Evolutionary conservation across 148 eudicot species (phyloP).

Genomic region (Camellia japonica): DNA sequence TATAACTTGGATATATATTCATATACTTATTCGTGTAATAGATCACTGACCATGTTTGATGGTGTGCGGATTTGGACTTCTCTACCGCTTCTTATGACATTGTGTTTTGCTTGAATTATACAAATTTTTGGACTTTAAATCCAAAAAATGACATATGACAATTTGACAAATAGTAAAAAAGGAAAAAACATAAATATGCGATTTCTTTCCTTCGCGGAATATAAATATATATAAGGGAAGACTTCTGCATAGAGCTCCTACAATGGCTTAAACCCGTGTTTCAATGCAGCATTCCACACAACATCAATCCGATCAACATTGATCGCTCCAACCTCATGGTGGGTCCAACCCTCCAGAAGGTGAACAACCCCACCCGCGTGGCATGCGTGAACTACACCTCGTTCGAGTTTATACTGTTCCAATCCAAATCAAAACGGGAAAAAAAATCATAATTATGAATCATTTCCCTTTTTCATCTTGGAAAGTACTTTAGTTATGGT

Average conservation of each 20-base stretch:
- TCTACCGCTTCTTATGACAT: neutral
- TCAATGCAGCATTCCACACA: slow-evolving; percentile 52
- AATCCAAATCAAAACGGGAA: neutral
- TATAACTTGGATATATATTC: neutral
- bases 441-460: neutral
- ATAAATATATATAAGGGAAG: no score
- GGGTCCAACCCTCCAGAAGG: slow-evolving; percentile 58
- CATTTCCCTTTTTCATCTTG: neutral
- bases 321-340: slow-evolving; percentile 54
- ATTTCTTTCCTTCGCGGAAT: no score
- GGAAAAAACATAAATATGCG: neutral
- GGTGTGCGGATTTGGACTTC: no score
- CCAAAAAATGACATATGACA: neutral
- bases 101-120: neutral
- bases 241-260: neutral
- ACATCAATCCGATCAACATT: slow-evolving; percentile 47
- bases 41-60: no score
- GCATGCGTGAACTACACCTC: slow-evolving; percentile 57
- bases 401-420: slow-evolving; percentile 38
- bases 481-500: neutral
- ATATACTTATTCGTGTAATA: neutral
- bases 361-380: slow-evolving; percentile 56
- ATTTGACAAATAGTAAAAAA: neutral
- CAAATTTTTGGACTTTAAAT: neutral
- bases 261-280: slow-evolving; percentile 39